Percentiles rank a stretch among this genome's conserved stretches.
These are phyloP conservation scores for Epichloe gansuensis DNA, from an alignment of 2,329 filamentous ascomycete species.

Conservation along the genomic window DNA sequence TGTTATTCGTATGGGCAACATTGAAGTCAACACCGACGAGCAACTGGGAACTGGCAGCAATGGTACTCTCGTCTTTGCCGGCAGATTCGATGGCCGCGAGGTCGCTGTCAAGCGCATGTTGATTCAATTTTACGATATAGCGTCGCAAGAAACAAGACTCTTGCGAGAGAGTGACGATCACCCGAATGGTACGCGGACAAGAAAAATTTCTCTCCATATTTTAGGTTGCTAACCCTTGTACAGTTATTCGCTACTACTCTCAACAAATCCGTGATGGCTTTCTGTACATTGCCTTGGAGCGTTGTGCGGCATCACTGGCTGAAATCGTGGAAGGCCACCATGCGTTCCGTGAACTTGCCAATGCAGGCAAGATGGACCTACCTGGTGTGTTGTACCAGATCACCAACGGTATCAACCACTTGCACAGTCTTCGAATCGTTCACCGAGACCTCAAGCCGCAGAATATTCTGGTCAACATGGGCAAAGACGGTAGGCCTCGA, in stretches of 20 bases:
- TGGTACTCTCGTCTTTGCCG: conserved; percentile 90
- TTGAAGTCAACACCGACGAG: conserved; percentile 50
- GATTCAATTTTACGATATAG: conserved; percentile 89
- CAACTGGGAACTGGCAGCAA: conserved; percentile 74
- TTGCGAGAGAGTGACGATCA: conserved; percentile 91
- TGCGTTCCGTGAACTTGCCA: conserved; percentile 54
- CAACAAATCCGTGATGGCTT: conserved; percentile 83
- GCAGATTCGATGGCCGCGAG: conserved; percentile 83
- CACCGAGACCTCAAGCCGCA: conserved; percentile 96
- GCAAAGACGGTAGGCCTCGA: conserved; percentile 57
- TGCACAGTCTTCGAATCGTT: conserved; percentile 87
- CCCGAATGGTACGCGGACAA: conserved; percentile 51
- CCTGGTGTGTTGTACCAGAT: conserved; percentile 78
- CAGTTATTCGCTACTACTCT: conserved; percentile 89
- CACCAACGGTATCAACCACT: conserved; percentile 72
- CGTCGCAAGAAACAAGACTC: conserved; percentile 82
- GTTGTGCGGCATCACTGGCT: conserved; percentile 85
- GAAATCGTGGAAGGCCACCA: conserved; percentile 74
- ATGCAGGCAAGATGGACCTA: conserved; percentile 60
- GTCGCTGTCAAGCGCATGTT: conserved; percentile 97
- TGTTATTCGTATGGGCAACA: conserved; percentile 47
- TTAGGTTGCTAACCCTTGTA: background rate
- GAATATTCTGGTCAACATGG: conserved; percentile 79
- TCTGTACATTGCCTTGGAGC: conserved; percentile 88
- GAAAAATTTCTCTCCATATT: background rate